Base-by-base conservation (phyloP, 2,329 filamentous ascomycete species). In the Epichloe sibirici region DNA sequence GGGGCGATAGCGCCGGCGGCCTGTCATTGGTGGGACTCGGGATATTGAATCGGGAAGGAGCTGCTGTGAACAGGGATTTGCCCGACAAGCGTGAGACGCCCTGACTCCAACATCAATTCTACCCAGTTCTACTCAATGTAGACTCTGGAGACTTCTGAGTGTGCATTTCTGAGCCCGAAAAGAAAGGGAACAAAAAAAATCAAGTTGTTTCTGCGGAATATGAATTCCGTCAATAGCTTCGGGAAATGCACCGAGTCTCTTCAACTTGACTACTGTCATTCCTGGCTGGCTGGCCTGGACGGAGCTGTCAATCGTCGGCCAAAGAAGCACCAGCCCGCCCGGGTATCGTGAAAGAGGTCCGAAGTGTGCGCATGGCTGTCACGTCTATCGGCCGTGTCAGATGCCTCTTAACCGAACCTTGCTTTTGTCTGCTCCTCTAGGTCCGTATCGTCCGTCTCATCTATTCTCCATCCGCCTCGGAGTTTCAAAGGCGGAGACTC, bases 41-140 rank as follows among this genome's bases (percentile, higher is more conserved):
- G 34, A n/a, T 11, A 17, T 44, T 49, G 39, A 40, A 15, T 25
- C 40, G 46, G 54, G 42, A 39, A 50, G 45, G 39, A 53, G 39
- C 51, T 35, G 42, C n/a, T 25, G 37, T 8, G 9, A 31, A 25
- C 53, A 49, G 17, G 53, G 51, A 45, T 31, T 37, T 37, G 51
- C 44, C 34, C 13, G 39, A 53, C 45, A 35, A 6, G 23, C 35
- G 4, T 48, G 51, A 55, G 51, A 55, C 50, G 38, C 15, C 28
- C 28, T 31, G 31, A 31, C 15, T 39, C 15, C 37, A 39, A 39
- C 13, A 1, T 39, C 37, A 39, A 39, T 7, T n/a, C 15, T 39
- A 31, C 31, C 15, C 37, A 39, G 15, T 7, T n/a, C 15, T 39
- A 31, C 31, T 31, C 31, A 31, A 31, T 4, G 31, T 31, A 7